These are phyloP conservation scores for Lactarius hatsudake DNA, from an alignment of 768 basidiomycete species.

Conservation along the genomic window DNA sequence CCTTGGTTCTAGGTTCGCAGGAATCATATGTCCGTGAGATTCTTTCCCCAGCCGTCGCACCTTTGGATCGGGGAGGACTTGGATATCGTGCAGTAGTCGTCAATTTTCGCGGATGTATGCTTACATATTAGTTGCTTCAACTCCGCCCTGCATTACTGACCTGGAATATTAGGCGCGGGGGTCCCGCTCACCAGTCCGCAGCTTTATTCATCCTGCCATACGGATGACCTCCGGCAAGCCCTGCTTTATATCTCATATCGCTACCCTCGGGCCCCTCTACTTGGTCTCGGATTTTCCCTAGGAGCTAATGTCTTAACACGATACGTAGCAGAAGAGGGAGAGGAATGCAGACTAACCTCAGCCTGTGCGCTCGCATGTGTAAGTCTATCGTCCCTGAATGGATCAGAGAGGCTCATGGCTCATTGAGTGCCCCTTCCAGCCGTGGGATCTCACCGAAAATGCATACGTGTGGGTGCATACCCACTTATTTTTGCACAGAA, in stretches of 20 bases:
- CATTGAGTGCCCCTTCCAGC: conserved; percentile 34
- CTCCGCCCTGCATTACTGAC: conserved; percentile 1
- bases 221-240: conserved; percentile 83
- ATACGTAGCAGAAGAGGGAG: conserved; percentile 84
- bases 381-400: conserved; percentile 35
- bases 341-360: conserved; percentile 54
- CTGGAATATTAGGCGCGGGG: conserved; percentile 7
- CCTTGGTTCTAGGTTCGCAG: conserved; percentile 59
- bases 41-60: conserved; percentile 66
- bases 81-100: conserved; percentile 89
- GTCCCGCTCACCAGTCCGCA: conserved; percentile 36
- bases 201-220: conserved; percentile 85
- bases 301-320: conserved; percentile 90
- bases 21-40: conserved; percentile 88
- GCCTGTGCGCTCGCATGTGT: conserved; percentile 76
- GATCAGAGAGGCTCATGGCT: conserved; percentile 16
- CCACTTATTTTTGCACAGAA: background rate
- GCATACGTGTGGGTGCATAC: conserved; percentile 32
- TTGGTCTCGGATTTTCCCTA: conserved; percentile 91
- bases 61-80: conserved; percentile 76
- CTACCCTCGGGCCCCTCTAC: conserved; percentile 77
- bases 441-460: conserved; percentile 48
- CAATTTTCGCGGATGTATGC: conserved; percentile 88
- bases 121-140: conserved; percentile 4
- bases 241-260: conserved; percentile 66